These are phyloP conservation scores for Trichoderma gamsii DNA, from an alignment of 495 filamentous ascomycete species.

Conservation along the genomic window DNA sequence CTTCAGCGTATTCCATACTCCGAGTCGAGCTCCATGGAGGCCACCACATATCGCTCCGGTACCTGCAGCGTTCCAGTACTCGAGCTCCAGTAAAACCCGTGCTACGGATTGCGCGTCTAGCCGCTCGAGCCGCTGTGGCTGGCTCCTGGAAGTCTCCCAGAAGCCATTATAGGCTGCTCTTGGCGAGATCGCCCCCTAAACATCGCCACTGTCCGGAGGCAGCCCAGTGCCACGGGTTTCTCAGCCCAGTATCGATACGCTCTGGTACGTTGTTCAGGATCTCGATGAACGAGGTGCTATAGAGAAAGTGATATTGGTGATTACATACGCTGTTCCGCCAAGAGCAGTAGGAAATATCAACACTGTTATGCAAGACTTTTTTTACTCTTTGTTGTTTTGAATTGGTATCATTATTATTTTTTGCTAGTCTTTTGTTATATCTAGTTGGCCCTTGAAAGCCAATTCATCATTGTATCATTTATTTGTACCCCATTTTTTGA, in stretches of 20 bases:
- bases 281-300: too few species aligned
- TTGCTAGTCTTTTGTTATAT: not conserved
- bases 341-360: too few species aligned
- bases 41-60: not conserved
- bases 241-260: not conserved
- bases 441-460: not conserved
- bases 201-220: not conserved
- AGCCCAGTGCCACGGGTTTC: not conserved
- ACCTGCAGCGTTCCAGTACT: not conserved
- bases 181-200: not conserved
- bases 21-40: not conserved
- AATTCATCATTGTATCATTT: not conserved
- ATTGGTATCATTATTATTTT: not conserved
- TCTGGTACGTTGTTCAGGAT: not conserved
- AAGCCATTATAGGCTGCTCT: too few species aligned
- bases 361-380: not conserved
- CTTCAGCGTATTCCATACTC: not conserved
- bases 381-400: not conserved
- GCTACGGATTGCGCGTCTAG: not conserved
- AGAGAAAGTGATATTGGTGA: too few species aligned
- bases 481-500: not conserved
- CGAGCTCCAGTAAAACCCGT: not conserved
- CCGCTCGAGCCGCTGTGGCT: not conserved
- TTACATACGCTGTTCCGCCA: too few species aligned
- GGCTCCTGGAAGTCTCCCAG: too few species aligned